These are phyloP conservation scores for Neurospora sp. DNA, from an alignment of 495 filamentous ascomycete species.

Conservation along the genomic window DNA sequence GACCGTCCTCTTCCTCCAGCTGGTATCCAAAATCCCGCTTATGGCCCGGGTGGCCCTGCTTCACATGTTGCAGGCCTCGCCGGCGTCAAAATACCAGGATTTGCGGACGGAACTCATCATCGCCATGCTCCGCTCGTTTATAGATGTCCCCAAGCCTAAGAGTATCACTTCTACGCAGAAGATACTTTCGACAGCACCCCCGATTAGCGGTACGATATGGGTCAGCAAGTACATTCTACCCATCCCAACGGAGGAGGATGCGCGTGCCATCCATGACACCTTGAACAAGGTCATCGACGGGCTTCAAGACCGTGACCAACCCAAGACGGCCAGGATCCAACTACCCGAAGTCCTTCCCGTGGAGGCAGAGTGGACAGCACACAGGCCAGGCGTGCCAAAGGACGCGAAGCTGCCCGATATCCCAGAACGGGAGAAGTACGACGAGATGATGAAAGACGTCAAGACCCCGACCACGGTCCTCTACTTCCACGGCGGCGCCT, in stretches of 20 bases:
- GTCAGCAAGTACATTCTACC: conserved; percentile 55
- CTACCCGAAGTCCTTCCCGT: conserved; percentile 41
- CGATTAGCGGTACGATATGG: conserved; percentile 74
- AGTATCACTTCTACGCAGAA: conserved; percentile 55
- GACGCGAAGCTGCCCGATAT: conserved; percentile 45
- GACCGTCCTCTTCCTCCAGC: conserved; percentile 31
- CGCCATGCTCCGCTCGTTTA: conserved; percentile 55
- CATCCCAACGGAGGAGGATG: conserved; percentile 27
- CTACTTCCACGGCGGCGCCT: conserved; percentile 88
- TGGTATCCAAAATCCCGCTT: conserved; percentile 53
- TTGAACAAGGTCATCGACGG: conserved; percentile 56
- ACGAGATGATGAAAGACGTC: conserved; percentile 59
- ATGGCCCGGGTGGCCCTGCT: conserved; percentile 55
- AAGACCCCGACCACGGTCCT: conserved; percentile 58
- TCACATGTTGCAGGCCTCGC: conserved; percentile 56
- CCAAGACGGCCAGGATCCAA: conserved; percentile 29
- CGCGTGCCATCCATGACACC: conserved; percentile 44
- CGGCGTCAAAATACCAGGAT: conserved; percentile 64
- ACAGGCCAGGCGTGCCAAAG: conserved; percentile 47
- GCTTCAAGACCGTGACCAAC: conserved; percentile 32
- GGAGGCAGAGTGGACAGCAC: conserved; percentile 83
- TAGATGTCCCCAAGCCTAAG: conserved; percentile 29
- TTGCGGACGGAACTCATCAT: conserved; percentile 66
- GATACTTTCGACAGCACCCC: conserved; percentile 49
- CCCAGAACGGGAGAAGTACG: conserved; percentile 63